Percentiles rank a stretch among this genome's conserved stretches.
These are phyloP conservation scores for Cucurbitaria berberidis DNA, from an alignment of 2,329 filamentous ascomycete species.

Conservation along the genomic window DNA sequence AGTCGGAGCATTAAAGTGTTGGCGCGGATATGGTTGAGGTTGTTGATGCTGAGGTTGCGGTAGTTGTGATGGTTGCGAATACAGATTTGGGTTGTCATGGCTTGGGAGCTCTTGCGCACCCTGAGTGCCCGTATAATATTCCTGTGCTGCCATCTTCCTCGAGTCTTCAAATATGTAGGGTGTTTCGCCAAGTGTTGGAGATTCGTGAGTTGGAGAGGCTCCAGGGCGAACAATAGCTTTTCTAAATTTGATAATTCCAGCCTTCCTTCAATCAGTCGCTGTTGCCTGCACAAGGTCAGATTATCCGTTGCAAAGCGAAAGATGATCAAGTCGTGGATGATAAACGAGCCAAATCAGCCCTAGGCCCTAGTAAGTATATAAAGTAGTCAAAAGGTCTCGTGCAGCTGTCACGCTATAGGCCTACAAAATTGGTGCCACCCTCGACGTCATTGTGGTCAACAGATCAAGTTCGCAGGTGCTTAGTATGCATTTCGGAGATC, in stretches of 20 bases:
- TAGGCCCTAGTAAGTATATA: conserved; percentile 23
- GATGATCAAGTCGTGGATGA: conserved; percentile 2
- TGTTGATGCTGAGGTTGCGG: too few relatives aligned
- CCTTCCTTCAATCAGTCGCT: not conserved
- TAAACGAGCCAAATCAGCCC: conserved; percentile 12
- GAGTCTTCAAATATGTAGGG: not conserved
- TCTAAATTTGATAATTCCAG: not conserved
- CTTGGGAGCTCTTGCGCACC: conserved; percentile 28
- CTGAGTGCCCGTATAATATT: conserved; percentile 41
- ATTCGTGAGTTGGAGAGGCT: not conserved
- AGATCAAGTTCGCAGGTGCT: conserved; percentile 16
- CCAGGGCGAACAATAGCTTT: not conserved
- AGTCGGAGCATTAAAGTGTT: conserved; percentile 13
- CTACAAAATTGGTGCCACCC: conserved; percentile 8
- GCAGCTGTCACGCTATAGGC: conserved; percentile 29
- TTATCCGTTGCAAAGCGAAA: conserved; percentile 1
- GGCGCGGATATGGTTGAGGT: conserved; percentile 13
- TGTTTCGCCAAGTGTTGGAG: not conserved
- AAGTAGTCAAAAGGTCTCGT: conserved; percentile 24
- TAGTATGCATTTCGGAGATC: conserved; percentile 29
- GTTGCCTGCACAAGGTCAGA: not conserved
- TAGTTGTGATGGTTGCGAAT: conserved; percentile 21
- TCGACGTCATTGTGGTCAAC: conserved; percentile 38
- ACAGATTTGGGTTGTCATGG: conserved; percentile 19
- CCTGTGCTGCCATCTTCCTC: conserved; percentile 40